Evolutionary conservation across 2,329 filamentous ascomycete genomes (phyloP).

Genomic region (Colletotrichum tanaceti): DNA sequence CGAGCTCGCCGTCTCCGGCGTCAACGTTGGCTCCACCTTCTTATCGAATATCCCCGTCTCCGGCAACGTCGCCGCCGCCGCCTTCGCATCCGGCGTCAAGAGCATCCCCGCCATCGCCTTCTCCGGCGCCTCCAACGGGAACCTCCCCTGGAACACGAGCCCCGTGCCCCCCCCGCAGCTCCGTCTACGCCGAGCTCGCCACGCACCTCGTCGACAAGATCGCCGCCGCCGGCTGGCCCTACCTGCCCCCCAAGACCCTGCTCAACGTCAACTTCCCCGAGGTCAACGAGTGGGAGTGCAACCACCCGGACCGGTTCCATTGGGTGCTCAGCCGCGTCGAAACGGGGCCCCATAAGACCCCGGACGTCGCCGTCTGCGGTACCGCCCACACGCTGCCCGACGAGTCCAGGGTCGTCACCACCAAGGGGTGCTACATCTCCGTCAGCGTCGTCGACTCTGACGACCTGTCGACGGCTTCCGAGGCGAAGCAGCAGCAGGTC

Average conservation of each 20-base stretch:
- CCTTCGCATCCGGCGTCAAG: slow-evolving; percentile 64
- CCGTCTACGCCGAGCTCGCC: slow-evolving; percentile 73
- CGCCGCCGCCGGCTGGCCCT: slow-evolving; percentile 68
- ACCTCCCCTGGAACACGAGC: slow-evolving; percentile 64
- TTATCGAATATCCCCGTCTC: slow-evolving; percentile 68
- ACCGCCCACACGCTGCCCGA: slow-evolving; percentile 63
- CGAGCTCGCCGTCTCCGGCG: slow-evolving; percentile 74
- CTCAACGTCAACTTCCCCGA: slow-evolving; percentile 76
- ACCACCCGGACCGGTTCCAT: slow-evolving; percentile 64
- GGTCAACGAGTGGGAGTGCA: slow-evolving; percentile 54
- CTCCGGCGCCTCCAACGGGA: slow-evolving; percentile 64
- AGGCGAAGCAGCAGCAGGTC: slow-evolving; percentile 62
- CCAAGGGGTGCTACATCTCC: slow-evolving; percentile 70
- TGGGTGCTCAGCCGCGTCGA: slow-evolving; percentile 74
- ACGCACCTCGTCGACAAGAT: slow-evolving; percentile 67
- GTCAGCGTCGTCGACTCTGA: slow-evolving; percentile 66
- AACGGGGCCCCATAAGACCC: slow-evolving; percentile 61
- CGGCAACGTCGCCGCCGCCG: slow-evolving; percentile 75
- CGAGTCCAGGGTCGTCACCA: slow-evolving; percentile 64
- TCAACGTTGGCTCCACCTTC: slow-evolving; percentile 70
- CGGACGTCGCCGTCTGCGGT: slow-evolving; percentile 70
- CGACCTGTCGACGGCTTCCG: slow-evolving; percentile 69
- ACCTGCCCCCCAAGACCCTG: slow-evolving; percentile 67
- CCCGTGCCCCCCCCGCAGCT: slow-evolving; percentile 64
- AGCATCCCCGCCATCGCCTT: slow-evolving; percentile 77